These are phyloP conservation scores for Candida succiphila DNA, from an alignment of 805 yeast genomes.

Conservation along the genomic window DNA sequence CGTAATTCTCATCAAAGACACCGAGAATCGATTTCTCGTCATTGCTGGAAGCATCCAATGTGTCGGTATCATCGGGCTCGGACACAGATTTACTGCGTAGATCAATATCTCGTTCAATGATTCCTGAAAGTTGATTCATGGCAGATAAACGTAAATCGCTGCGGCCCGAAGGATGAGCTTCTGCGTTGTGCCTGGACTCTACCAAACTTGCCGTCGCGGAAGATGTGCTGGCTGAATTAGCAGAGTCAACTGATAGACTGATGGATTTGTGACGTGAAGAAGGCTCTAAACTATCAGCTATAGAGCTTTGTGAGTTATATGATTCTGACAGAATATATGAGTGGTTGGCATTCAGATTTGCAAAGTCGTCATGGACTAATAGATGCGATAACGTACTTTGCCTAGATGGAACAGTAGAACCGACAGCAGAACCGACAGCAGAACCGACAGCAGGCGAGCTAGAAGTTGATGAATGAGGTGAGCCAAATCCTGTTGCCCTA, in stretches of 20 bases:
- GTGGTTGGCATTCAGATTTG: not conserved
- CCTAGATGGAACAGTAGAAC: not conserved
- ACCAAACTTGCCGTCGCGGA: slow-evolving; percentile 3
- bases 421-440: not conserved
- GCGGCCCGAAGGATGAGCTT: slow-evolving; percentile 8
- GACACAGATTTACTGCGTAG: too few relatives aligned
- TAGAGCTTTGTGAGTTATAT: not conserved
- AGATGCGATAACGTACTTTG: not conserved
- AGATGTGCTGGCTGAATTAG: slow-evolving; percentile 18
- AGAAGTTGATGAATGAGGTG: not conserved
- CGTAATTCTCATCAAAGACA: too few relatives aligned
- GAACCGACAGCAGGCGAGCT: not conserved
- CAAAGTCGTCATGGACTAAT: not conserved
- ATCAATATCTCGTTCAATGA: slow-evolving; percentile 4
- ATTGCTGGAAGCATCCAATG: too few relatives aligned
- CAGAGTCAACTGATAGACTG: slow-evolving; percentile 15
- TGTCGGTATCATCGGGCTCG: too few relatives aligned
- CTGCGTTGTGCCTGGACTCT: slow-evolving; percentile 14
- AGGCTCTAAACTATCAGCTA: not conserved
- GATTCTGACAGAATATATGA: slow-evolving; percentile 2
- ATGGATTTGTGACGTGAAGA: slow-evolving; percentile 6
- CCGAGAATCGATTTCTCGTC: too few relatives aligned
- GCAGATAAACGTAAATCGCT: slow-evolving; percentile 9
- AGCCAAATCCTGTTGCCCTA: not conserved
- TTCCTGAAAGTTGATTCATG: slow-evolving; percentile 10